Evolutionary conservation across 441 rosid species (phyloP), one percentile per base, ranked within the genome.

Genomic region (Pelargonium cotyledonis): DNA sequence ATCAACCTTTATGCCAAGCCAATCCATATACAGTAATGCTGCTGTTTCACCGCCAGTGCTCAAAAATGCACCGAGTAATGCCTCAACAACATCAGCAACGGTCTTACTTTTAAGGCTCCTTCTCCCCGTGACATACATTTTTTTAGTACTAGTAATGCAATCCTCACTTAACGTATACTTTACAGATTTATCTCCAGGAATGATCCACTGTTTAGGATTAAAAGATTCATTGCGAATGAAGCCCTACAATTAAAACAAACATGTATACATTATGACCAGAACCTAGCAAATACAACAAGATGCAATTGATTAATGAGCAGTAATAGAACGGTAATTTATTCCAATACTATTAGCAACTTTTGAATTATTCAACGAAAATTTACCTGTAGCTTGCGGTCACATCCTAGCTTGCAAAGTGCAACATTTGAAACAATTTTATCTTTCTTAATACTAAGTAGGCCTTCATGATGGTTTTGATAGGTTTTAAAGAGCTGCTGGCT

Each of bases 81-180:
- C 85, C 84, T 95, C 97, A 1, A 92, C 96, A 78, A 69, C 91
- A 78, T 95, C 97, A 5, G 99, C 97, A 63, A 92, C 84, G 9
- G 16, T 79, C 86, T 95, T 92, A 64, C 74, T 63, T 77, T 83
- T 90, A 19, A 95, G 0, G 69, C 75, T 83, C 71, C 86, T 84
- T 62, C 44, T 84, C 51, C 78, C 76, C 26, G 40, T 43, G 18
- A 79, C 76, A 65, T 85, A 88, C 21, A 95, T 75, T 72, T 75
- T 89, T 71, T 75, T 75, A 51, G 58, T 16, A 7, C 80, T 65
- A 11, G 79, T 71, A 38, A 89, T 65, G 2, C 65, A 47, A 26
- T 84, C 91, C 61, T 78, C 86, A 3, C 26, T 63, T 38, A 89
- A 74, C 26, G 57, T n/a, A 71, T 67, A 70, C 47, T 67, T 71